Evolutionary conservation across 495 filamentous ascomycete species (phyloP).

Genomic region (Cercophora scortea): DNA sequence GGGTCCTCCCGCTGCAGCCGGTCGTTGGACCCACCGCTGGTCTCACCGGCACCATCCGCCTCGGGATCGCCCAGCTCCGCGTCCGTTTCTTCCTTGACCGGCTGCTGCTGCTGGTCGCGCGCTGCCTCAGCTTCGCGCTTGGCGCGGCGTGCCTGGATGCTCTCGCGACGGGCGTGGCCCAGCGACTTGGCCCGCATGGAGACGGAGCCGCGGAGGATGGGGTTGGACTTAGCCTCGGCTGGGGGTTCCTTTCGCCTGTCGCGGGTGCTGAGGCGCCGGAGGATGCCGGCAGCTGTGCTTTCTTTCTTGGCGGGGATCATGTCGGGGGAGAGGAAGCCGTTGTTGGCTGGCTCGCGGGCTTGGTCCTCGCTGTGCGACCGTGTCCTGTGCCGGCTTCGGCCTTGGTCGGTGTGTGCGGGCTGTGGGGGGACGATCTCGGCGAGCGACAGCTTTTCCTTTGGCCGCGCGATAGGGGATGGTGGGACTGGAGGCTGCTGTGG

Average conservation of each 20-base stretch:
- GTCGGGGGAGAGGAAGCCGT: constrained; percentile 57
- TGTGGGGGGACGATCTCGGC: constrained; percentile 74
- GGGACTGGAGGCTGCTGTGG: constrained; percentile 16
- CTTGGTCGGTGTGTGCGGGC: constrained; percentile 79
- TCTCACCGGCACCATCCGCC: constrained; percentile 19
- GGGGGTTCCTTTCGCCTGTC: constrained; percentile 54
- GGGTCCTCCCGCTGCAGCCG: constrained; percentile 44
- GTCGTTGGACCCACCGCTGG: constrained; percentile 44
- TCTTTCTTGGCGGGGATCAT: constrained; percentile 67
- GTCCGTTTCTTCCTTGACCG: constrained; percentile 74
- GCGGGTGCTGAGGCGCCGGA: constrained; percentile 87
- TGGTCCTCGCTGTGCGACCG: constrained; percentile 96
- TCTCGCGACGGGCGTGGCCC: constrained; percentile 82
- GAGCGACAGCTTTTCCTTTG: constrained; percentile 29
- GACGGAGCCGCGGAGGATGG: constrained; percentile 34
- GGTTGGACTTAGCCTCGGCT: constrained; percentile 29
- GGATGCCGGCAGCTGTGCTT: constrained; percentile 75
- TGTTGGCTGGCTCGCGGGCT: constrained; percentile 65
- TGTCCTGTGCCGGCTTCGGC: constrained; percentile 74
- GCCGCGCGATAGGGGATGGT: constrained; percentile 37
- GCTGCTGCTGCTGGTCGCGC: constrained; percentile 8
- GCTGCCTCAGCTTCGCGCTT: constrained; percentile 45
- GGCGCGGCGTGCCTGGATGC: constrained; percentile 73
- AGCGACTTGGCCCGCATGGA: constrained; percentile 79
- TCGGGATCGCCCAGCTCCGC: constrained; percentile 38